Conservation (phyloP, 176 grass and related monocot species). For the Triticum timopheevii region DNA sequence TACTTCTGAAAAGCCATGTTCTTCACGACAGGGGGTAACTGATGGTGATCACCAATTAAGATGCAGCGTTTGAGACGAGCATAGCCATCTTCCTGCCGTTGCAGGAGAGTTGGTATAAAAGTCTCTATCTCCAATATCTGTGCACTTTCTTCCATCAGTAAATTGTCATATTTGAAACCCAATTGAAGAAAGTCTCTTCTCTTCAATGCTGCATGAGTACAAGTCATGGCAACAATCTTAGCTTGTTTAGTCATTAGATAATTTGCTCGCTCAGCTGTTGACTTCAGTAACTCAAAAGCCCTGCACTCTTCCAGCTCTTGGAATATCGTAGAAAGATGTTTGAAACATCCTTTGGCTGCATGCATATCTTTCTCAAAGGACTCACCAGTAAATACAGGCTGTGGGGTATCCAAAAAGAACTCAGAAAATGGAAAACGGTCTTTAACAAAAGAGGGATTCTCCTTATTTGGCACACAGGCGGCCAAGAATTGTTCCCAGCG, state of each 20-base stretch:
- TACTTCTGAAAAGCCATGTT: conserved; percentile 99
- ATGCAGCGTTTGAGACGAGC: conserved; percentile 94
- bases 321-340: conserved; percentile 90
- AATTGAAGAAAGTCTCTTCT: conserved; percentile 96
- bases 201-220: conserved; percentile 94
- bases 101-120: conserved; percentile 95
- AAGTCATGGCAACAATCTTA: conserved; percentile 99
- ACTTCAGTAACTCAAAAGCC: conserved; percentile 95
- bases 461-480: conserved; percentile 65
- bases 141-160: conserved; percentile 99
- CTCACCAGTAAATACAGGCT: conserved; percentile 77
- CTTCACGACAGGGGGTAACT: conserved; percentile 95
- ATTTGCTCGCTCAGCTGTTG: conserved; percentile 91
- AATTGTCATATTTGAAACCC: conserved; percentile 96
- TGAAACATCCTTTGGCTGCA: conserved; percentile 92
- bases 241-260: conserved; percentile 99
- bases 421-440: conserved; percentile 81
- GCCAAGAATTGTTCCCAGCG: conserved; percentile 92
- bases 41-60: conserved; percentile 97
- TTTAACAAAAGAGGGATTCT: conserved; percentile 74
- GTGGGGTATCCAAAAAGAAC: conserved; percentile 68
- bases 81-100: conserved; percentile 91
- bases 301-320: conserved; percentile 99
- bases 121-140: conserved; percentile 98
- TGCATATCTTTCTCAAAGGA: conserved; percentile 94